A percentile compares a stretch with the other conserved stretches of the same genome.
Evolutionary conservation across 1,284 basidiomycete genomes (phyloP).

Genomic region (Irpex rosettiformis): DNA sequence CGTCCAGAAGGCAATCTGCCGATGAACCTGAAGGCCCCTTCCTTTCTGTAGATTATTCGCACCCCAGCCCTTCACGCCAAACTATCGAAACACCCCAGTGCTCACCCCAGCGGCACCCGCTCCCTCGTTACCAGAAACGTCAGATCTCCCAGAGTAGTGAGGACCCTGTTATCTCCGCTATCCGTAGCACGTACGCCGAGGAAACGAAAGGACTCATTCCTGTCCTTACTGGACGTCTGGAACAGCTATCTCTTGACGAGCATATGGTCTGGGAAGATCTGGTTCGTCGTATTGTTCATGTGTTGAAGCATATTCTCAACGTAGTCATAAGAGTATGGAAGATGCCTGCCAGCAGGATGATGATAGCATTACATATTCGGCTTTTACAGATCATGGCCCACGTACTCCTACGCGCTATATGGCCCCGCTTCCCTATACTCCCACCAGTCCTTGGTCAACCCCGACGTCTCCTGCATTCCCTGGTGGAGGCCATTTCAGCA

Average conservation of each 20-base stretch:
- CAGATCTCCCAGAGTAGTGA: neutral
- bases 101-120: neutral
- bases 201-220: neutral
- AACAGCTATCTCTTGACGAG: neutral
- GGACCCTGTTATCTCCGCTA: conserved; percentile 1
- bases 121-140: neutral
- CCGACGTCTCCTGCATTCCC: neutral
- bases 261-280: neutral
- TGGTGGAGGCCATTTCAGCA: neutral
- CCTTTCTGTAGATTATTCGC: neutral
- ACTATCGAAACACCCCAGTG: neutral
- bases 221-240: neutral
- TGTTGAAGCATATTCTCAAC: neutral
- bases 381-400: neutral
- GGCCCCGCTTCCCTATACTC: neutral
- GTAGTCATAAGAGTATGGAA: neutral
- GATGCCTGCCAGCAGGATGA: neutral
- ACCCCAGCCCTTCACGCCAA: neutral
- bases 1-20: neutral
- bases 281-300: neutral
- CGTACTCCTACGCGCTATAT: neutral
- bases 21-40: neutral
- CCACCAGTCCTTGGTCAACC: neutral
- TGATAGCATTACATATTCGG: neutral
- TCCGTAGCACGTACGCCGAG: neutral